Conservation (phyloP, 1,284 basidiomycete species). For the Marasmius tenuissimus region DNA sequence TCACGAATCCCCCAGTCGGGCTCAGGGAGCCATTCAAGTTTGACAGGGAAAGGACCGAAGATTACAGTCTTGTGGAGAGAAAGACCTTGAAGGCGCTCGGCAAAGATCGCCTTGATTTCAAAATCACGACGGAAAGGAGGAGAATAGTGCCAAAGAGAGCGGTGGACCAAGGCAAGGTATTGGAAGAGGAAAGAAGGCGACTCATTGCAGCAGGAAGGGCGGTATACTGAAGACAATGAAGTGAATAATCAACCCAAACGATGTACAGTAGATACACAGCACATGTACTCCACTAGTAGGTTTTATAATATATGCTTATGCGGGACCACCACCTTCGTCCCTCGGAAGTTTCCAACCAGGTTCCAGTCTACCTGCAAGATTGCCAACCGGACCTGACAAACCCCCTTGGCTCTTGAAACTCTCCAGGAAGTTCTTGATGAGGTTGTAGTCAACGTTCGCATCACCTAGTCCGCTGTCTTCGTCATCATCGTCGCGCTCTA, state of each 20-base stretch:
- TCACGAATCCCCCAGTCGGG: slow-evolving; percentile 61
- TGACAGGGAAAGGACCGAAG: slow-evolving; percentile 40
- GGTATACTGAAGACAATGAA: not conserved
- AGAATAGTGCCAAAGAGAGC: slow-evolving; percentile 40
- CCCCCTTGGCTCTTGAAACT: slow-evolving; percentile 91
- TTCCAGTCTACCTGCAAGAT: slow-evolving; percentile 80
- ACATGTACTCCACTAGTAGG: not conserved
- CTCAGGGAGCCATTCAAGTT: slow-evolving; percentile 57
- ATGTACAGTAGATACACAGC: not conserved
- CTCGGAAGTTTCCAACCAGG: slow-evolving; percentile 71
- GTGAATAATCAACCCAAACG: not conserved
- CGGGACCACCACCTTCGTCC: slow-evolving; percentile 36
- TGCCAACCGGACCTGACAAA: slow-evolving; percentile 85
- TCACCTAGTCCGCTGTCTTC: slow-evolving; percentile 41
- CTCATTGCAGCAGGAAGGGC: slow-evolving; percentile 7
- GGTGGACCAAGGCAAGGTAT: slow-evolving; percentile 36
- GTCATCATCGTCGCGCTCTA: slow-evolving; percentile 57
- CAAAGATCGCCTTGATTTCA: slow-evolving; percentile 43
- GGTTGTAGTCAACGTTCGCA: slow-evolving; percentile 72
- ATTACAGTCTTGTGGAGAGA: slow-evolving; percentile 50
- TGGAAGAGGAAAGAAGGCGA: slow-evolving; percentile 35
- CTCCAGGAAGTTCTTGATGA: slow-evolving; percentile 95
- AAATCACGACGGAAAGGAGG: slow-evolving; percentile 35
- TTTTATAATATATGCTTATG: no score
- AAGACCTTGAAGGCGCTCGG: slow-evolving; percentile 58